Conservation (phyloP, 768 basidiomycete species). For the Lactarius indigo region DNA sequence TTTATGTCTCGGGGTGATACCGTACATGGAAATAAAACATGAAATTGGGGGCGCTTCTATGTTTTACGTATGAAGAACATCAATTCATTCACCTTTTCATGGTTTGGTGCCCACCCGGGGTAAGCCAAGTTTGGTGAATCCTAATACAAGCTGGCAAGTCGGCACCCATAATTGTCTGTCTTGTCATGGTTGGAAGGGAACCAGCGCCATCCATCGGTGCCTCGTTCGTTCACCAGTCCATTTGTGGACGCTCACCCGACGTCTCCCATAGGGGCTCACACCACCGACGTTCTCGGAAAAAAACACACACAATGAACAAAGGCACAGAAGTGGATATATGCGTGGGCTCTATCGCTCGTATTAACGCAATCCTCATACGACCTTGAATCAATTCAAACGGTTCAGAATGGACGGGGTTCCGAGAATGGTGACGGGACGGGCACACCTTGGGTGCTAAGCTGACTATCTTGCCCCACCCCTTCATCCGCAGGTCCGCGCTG, state of each 20-base stretch:
- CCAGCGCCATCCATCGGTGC: slow-evolving; percentile 6
- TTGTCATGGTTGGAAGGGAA: slow-evolving; percentile 8
- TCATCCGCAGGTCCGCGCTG: slow-evolving; percentile 83
- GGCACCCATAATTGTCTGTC: background rate
- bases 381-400: background rate
- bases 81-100: background rate
- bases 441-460: slow-evolving; percentile 85
- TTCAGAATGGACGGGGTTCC: background rate
- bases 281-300: slow-evolving; percentile 5
- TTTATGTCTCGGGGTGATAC: background rate
- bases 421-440: slow-evolving; percentile 5
- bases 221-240: background rate
- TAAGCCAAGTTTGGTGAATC: slow-evolving; percentile 6
- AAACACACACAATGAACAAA: background rate
- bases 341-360: background rate
- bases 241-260: background rate
- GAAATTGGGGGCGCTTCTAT: background rate
- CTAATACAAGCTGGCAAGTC: background rate
- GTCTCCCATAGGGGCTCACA: background rate
- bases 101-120: background rate
- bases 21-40: background rate
- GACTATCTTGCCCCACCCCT: slow-evolving; percentile 93
- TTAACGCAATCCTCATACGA: slow-evolving; percentile 7
- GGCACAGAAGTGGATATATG: background rate
- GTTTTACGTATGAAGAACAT: slow-evolving; percentile 16